Evolutionary conservation across 345 rosid species (phyloP), one percentile per base, ranked within the genome.

Genomic region (Psidium guajava): DNA sequence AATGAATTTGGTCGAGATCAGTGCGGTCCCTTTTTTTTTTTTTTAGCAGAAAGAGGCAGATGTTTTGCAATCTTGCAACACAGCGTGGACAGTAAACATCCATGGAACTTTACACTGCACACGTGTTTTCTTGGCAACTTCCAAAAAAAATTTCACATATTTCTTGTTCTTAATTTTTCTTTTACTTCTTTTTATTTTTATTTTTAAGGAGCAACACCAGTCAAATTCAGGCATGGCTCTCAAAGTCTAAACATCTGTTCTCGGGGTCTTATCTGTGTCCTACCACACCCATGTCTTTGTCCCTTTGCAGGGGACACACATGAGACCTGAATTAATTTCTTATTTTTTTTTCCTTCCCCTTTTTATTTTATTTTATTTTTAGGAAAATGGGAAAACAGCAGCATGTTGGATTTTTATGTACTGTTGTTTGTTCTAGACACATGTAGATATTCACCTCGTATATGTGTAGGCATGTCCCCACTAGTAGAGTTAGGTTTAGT

Each of bases 11-110:
- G 50, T 44, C 16, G 32, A 11, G 42, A 32, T 42, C 32, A 69
- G 22, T 54, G 80, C 49, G 28, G 75, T 14, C 6, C 36, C 13
- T 51, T 53, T 1, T 18, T 8, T 32, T 7, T 61, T 61, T 14
- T 15, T 85, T 54, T 81, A 57, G 83, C 55, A 85, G 44, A 54
- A 83, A 80, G 86, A 85, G 83, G 75, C 36, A 85, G n/a, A 81
- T 85, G 86, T 85, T 85, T 47, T 81, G 47, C 57, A 85, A 81
- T 28, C 83, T 11, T n/a, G 74, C 75, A 85, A 81, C 86, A 85
- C n/a, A 27, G 56, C 74, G 27, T 56, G 27, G 51, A 69, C 80
- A 36, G 80, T 69, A 36, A 36, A 25, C 47, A 77, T 24, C 21
- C 58, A 52, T 77, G 59, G 53, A 22, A 85, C 64, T 74, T 77